Conservation (phyloP, 2,329 filamentous ascomycete genomes). For the Pseudogymnoascus sp. region DNA sequence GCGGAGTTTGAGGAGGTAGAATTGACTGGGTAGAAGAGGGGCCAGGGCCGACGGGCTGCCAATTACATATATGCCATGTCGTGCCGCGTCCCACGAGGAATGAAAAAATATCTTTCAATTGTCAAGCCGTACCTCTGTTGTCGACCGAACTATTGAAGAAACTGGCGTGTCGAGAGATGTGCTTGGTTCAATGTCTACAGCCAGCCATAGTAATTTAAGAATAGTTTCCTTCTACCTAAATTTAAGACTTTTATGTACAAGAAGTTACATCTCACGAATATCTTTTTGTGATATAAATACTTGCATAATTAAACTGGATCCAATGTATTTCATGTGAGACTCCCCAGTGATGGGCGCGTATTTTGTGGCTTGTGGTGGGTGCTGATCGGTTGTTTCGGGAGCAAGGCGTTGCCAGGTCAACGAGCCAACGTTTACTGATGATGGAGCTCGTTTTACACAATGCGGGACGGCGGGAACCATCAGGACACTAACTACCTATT, state of each 20-base stretch:
- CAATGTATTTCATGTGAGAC: not conserved
- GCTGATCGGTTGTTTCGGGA: not conserved
- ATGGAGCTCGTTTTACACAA: not conserved
- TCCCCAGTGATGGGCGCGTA: not conserved
- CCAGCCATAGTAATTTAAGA: conserved; percentile 2
- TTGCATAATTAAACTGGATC: not conserved
- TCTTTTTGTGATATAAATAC: not conserved
- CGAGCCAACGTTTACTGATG: not conserved
- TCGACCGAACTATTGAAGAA: not conserved
- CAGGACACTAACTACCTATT: conserved; percentile 1
- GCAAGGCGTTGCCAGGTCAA: conserved; percentile 1
- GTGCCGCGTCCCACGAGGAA: not conserved
- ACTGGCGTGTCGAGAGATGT: not conserved
- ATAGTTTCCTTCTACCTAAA: conserved; percentile 5
- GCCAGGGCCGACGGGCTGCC: not conserved
- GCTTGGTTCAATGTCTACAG: not conserved
- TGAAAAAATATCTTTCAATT: conserved; percentile 4
- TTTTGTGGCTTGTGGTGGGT: not conserved
- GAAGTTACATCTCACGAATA: not conserved
- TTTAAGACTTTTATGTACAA: not conserved
- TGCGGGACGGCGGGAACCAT: not conserved
- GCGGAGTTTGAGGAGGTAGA: conserved; percentile 14
- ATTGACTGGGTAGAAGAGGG: conserved; percentile 11
- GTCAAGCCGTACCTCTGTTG: not conserved
- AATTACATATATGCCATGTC: not conserved